A percentile compares a stretch with the other conserved stretches of the same genome.
phyloP scores from a whole-genome alignment of 2,329 filamentous ascomycete species.

The Cyclaneusma minus region DNA sequence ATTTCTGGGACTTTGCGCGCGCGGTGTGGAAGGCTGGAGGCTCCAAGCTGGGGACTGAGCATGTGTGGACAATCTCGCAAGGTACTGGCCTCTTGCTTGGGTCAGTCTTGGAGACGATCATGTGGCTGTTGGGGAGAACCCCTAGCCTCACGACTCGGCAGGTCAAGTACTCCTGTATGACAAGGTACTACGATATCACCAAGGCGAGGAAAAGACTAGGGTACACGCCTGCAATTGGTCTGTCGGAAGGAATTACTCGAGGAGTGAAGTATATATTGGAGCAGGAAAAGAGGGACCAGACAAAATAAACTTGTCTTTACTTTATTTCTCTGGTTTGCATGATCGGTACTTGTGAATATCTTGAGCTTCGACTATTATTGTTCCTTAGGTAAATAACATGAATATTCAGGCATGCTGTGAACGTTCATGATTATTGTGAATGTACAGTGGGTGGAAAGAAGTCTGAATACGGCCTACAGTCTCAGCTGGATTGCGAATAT shows the following conservation, averaged over 20 bases:
- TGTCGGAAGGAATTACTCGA: conserved; percentile 43
- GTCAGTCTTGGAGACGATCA: conserved; percentile 35
- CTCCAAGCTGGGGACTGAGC: conserved; percentile 30
- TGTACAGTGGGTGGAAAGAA: no score
- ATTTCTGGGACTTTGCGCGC: conserved; percentile 81
- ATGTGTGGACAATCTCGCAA: conserved; percentile 38
- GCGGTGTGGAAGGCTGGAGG: conserved; percentile 57
- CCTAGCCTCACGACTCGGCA: conserved; percentile 25
- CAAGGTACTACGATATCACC: conserved; percentile 59
- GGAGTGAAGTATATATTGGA: conserved; percentile 13
- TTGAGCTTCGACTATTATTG: no score
- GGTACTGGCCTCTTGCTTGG: conserved; percentile 36
- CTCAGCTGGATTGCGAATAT: no score
- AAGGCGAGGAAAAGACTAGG: conserved; percentile 59
- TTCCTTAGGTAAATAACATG: no score
- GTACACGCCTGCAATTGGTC: conserved; percentile 49
- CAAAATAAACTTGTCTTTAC: no score
- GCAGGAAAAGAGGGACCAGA: conserved; percentile 9
- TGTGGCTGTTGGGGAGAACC: conserved; percentile 30
- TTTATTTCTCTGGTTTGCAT: no score
- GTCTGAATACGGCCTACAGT: no score
- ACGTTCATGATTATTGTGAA: no score
- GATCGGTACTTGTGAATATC: no score
- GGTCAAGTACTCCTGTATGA: conserved; percentile 55
- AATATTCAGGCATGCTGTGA: no score